A percentile compares a stretch with the other conserved stretches of the same genome.
These are phyloP conservation scores for Tricholoma hemisulphureum DNA, from an alignment of 768 basidiomycete species.

Conservation along the genomic window DNA sequence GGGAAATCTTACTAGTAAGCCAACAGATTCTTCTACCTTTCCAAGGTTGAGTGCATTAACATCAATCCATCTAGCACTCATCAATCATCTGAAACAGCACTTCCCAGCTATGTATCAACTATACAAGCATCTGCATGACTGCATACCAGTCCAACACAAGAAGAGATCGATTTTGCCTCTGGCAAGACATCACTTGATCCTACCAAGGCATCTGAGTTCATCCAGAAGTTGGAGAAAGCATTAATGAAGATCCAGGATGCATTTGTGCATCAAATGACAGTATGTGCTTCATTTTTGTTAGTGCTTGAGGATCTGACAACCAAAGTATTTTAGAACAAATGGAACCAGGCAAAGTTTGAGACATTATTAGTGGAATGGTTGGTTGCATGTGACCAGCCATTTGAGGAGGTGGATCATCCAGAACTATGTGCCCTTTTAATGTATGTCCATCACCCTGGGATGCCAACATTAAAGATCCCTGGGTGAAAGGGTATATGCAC, in stretches of 20 bases:
- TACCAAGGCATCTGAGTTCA: not conserved
- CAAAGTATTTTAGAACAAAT: not conserved
- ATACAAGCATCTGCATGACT: not conserved
- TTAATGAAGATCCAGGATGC: conserved; percentile 2
- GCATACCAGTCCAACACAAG: not conserved
- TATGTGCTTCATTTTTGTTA: not conserved
- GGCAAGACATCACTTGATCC: not conserved
- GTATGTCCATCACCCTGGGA: conserved; percentile 10
- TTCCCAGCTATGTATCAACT: not conserved
- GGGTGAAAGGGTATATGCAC: not conserved
- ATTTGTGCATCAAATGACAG: conserved; percentile 1
- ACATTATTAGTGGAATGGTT: conserved; percentile 3
- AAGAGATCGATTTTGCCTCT: conserved; percentile 1
- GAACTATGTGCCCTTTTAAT: conserved; percentile 17
- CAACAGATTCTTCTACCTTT: too few relatives aligned
- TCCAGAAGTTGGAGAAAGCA: not conserved
- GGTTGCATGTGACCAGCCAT: conserved; percentile 17
- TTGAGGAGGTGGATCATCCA: conserved; percentile 14
- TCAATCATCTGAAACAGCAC: not conserved
- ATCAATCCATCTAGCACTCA: not conserved
- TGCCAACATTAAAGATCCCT: not conserved
- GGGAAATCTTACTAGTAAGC: conserved; percentile 5
- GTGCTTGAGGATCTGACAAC: not conserved
- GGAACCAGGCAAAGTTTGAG: conserved; percentile 7
- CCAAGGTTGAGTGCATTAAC: too few relatives aligned